Evolutionary conservation across 2,329 filamentous ascomycete genomes (phyloP).

Genomic region (Aspergillus niger): DNA sequence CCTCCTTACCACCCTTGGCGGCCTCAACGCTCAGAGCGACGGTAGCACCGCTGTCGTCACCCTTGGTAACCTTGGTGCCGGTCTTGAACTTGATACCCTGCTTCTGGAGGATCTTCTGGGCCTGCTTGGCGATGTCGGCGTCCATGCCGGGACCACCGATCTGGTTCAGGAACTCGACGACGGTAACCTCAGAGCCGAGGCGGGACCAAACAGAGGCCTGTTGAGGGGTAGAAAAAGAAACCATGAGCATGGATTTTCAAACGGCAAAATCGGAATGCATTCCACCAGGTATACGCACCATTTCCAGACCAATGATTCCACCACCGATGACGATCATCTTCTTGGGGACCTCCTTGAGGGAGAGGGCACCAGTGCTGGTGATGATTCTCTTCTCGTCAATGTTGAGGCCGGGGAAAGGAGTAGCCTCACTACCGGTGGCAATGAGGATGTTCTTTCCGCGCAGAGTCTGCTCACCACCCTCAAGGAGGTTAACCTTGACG

Average conservation of each 20-base stretch:
- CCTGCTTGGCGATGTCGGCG: constrained; percentile 82
- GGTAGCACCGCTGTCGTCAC: constrained; percentile 75
- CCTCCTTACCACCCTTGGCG: constrained; percentile 93
- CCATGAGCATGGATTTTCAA: constrained; percentile 13
- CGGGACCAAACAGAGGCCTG: constrained; percentile 91
- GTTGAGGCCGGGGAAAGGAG: constrained; percentile 91
- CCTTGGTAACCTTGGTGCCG: constrained; percentile 88
- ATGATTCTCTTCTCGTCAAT: constrained; percentile 98
- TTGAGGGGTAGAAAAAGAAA: not conserved
- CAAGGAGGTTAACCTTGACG: constrained; percentile 83
- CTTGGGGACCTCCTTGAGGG: constrained; percentile 87
- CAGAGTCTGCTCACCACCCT: constrained; percentile 86
- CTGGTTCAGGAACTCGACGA: constrained; percentile 93
- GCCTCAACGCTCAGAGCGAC: constrained; percentile 85
- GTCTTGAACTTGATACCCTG: constrained; percentile 99
- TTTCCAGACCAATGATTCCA: constrained; percentile 98
- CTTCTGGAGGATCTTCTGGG: constrained; percentile 91
- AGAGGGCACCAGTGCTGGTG: constrained; percentile 91
- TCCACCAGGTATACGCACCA: constrained; percentile 58
- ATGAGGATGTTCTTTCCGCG: constrained; percentile 97
- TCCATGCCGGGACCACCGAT: constrained; percentile 99
- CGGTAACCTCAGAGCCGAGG: constrained; percentile 89
- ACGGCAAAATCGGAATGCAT: constrained; percentile 5
- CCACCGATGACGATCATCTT: constrained; percentile 97
- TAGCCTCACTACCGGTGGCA: constrained; percentile 91